These are phyloP conservation scores for Microsporum audouinii DNA, from an alignment of 2,329 filamentous ascomycete species.

Conservation along the genomic window DNA sequence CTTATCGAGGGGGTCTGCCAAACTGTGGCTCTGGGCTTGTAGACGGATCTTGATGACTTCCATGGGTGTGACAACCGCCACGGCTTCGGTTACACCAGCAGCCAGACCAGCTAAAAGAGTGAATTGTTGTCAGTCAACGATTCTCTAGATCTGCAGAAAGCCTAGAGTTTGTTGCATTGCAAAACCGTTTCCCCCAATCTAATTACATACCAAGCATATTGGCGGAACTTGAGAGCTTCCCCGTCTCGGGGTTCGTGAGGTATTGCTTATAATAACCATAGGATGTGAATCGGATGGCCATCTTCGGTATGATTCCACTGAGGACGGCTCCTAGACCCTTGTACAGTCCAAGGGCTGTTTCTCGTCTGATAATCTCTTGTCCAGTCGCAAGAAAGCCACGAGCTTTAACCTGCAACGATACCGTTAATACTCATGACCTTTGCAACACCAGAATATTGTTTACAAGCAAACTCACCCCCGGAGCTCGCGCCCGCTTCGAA, in stretches of 20 bases:
- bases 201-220: slow-evolving; percentile 53
- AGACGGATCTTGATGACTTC: slow-evolving; percentile 98
- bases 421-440: not conserved
- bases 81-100: slow-evolving; percentile 91
- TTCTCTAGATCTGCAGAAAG: not conserved
- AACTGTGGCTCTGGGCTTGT: slow-evolving; percentile 94
- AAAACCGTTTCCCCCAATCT: not conserved
- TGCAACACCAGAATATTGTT: not conserved
- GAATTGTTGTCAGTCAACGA: slow-evolving; percentile 7
- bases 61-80: slow-evolving; percentile 95
- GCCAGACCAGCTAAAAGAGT: slow-evolving; percentile 59
- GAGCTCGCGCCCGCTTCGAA: slow-evolving; percentile 68
- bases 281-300: slow-evolving; percentile 97
- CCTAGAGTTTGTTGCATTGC: not conserved
- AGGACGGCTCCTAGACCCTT: slow-evolving; percentile 96
- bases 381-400: slow-evolving; percentile 84
- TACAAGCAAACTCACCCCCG: slow-evolving; percentile 49
- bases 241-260: slow-evolving; percentile 57
- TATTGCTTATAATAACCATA: slow-evolving; percentile 91
- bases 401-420: slow-evolving; percentile 46
- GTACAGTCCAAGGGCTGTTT: slow-evolving; percentile 88
- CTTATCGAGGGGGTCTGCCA: slow-evolving; percentile 90
- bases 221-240: slow-evolving; percentile 54
- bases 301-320: slow-evolving; percentile 95
- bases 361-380: slow-evolving; percentile 70